Evolutionary conservation across 768 basidiomycete species (phyloP).

Genomic region (Stropharia rugosoannulata): DNA sequence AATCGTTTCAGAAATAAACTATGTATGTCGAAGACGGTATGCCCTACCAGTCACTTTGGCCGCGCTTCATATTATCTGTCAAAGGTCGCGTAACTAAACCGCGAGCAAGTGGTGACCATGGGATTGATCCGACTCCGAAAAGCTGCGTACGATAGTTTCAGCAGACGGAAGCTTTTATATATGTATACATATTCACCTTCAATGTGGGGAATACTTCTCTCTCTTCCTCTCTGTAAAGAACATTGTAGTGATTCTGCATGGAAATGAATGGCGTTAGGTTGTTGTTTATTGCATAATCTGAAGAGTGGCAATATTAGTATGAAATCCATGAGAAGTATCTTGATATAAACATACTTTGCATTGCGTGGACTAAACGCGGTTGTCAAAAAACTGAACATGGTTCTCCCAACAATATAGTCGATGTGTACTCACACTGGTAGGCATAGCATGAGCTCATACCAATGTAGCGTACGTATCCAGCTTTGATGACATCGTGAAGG

Average conservation of each 20-base stretch:
- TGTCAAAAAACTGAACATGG: not conserved
- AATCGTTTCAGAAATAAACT: not conserved
- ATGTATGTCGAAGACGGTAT: not conserved
- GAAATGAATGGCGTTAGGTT: slow-evolving; percentile 59
- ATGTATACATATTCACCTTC: slow-evolving; percentile 31
- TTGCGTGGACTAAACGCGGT: slow-evolving; percentile 41
- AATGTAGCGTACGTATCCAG: slow-evolving; percentile 62
- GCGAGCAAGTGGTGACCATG: slow-evolving; percentile 58
- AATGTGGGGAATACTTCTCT: slow-evolving; percentile 60
- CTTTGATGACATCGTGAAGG: slow-evolving; percentile 63
- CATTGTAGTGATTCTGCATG: slow-evolving; percentile 66
- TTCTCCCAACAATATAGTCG: not conserved
- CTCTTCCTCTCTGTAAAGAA: slow-evolving; percentile 65
- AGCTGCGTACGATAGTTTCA: slow-evolving; percentile 25
- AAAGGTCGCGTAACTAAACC: slow-evolving; percentile 51
- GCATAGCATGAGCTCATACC: slow-evolving; percentile 59
- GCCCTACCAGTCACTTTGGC: slow-evolving; percentile 34
- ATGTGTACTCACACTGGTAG: slow-evolving; percentile 46
- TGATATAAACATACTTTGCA: slow-evolving; percentile 45
- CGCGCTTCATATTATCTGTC: slow-evolving; percentile 37
- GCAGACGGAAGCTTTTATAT: not conserved
- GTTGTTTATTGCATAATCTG: slow-evolving; percentile 61
- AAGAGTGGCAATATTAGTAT: not conserved
- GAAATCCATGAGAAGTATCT: too few relatives aligned
- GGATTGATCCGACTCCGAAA: slow-evolving; percentile 54